These are phyloP conservation scores for Aureobasidium sp. DNA, from an alignment of 2,329 filamentous ascomycete species.

Conservation along the genomic window DNA sequence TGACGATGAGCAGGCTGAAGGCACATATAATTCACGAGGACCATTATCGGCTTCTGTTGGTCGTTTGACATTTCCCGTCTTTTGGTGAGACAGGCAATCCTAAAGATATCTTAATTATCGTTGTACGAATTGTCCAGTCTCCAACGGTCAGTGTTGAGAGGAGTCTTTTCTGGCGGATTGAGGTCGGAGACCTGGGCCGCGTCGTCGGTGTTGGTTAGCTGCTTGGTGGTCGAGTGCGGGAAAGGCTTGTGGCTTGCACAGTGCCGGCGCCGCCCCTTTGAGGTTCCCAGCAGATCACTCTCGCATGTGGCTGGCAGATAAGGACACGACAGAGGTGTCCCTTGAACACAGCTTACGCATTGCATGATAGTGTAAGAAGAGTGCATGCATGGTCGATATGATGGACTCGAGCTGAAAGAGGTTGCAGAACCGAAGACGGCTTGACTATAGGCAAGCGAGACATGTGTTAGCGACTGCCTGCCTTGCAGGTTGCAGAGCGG, in stretches of 20 bases:
- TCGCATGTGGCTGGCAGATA: neutral
- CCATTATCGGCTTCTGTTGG: neutral
- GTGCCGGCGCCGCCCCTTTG: neutral
- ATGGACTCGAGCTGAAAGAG: too few relatives aligned
- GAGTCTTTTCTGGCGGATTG: neutral
- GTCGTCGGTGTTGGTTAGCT: neutral
- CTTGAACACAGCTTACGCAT: neutral
- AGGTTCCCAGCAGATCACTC: neutral
- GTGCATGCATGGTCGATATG: slow-evolving; percentile 2
- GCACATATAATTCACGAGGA: neutral
- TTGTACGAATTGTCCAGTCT: neutral
- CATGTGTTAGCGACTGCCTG: neutral
- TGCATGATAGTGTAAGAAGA: neutral
- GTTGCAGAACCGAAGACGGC: too few relatives aligned
- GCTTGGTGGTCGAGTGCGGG: neutral
- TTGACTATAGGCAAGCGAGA: neutral
- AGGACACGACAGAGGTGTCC: neutral
- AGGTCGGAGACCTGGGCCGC: neutral
- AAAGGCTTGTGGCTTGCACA: slow-evolving; percentile 5
- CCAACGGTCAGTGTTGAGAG: neutral
- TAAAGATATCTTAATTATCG: neutral
- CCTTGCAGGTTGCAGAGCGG: neutral
- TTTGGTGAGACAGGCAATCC: neutral
- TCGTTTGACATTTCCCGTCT: neutral
- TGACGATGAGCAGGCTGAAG: neutral